Percentiles rank a stretch among this genome's conserved stretches.
phyloP scores from a whole-genome alignment of 495 filamentous ascomycete genomes.

The Podospora appendiculata region DNA sequence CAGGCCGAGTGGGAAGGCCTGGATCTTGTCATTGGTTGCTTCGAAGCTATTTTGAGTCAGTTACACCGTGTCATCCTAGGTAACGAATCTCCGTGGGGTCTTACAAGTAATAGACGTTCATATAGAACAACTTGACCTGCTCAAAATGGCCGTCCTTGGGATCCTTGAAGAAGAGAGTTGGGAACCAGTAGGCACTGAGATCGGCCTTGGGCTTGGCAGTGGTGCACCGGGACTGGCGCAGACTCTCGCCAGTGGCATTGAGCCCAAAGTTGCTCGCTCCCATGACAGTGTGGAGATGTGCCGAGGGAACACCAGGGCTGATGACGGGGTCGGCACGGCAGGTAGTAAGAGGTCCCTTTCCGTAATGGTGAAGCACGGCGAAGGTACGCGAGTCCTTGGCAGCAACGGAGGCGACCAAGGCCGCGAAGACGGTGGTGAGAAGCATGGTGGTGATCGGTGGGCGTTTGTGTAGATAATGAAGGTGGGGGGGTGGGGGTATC shows the following conservation, averaged over 20 bases:
- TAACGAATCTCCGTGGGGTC: conserved; percentile 1
- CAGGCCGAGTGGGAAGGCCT: conserved; percentile 60
- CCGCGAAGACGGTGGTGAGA: conserved; percentile 12
- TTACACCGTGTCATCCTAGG: background rate
- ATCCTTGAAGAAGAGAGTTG: conserved; percentile 55
- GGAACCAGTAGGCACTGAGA: conserved; percentile 73
- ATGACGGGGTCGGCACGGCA: conserved; percentile 61
- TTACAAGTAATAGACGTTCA: conserved; percentile 67
- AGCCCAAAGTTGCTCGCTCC: conserved; percentile 66
- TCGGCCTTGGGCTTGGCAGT: conserved; percentile 59
- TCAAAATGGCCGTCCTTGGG: conserved; percentile 57
- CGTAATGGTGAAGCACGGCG: conserved; percentile 37
- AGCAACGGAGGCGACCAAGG: conserved; percentile 18
- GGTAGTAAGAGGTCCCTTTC: conserved; percentile 41
- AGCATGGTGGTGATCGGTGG: conserved; percentile 7
- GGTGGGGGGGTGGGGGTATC: background rate
- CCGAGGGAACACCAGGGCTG: conserved; percentile 46
- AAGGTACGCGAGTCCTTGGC: conserved; percentile 30
- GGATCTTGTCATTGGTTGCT: conserved; percentile 48
- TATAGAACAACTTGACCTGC: conserved; percentile 51
- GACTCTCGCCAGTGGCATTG: conserved; percentile 48
- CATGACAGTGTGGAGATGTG: conserved; percentile 61
- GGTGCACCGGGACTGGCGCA: conserved; percentile 56
- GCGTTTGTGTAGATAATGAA: background rate
- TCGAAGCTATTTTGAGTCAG: conserved; percentile 42